Base-by-base conservation (phyloP, 805 yeast genomes). In the Suhomyces xylopsoci region DNA sequence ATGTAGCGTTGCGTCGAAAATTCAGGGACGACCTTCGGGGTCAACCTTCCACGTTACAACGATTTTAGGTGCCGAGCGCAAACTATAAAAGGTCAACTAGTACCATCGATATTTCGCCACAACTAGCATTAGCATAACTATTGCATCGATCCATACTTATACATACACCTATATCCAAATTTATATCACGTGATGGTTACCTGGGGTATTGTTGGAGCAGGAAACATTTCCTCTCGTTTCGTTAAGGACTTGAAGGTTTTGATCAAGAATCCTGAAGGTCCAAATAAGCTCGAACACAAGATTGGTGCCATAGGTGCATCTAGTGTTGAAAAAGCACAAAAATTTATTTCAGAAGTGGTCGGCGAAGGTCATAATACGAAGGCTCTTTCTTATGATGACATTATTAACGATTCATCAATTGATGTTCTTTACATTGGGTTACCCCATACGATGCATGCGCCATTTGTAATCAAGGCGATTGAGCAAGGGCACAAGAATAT, bases 381-480 rank as follows among this genome's bases (percentile, higher is more conserved):
- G 42, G 64, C 54, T 28, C 67, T 42, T 63, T 58, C 7, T 64
- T 81, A 82, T 58, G 73, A 73, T 15, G 79, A 78, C 1, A 69
- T 81, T 41, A 79, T 71, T 54, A 52, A 54, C n/a, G 73, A 79
- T 55, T 60, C 69, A 2, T 66, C 73, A 3, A 71, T 81, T 40
- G 79, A 81, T 50, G 68, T 76, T n/a, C 71, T 82, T 40, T 82
- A 82, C 58, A 67, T 82, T 38, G 85, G 83, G 2, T 71, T 82
- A 8, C 85, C 85, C 3, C 85, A 82, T 66, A 66, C 73, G 14
- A 67, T 73, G 58, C 86, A 82, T 62, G 71, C 75, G 49, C 78
- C 76, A 43, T 78, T 75, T 53, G 76, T 76, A 7, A 61, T 73
- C 49, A 56, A 63, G 45, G 79, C 82, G 7, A 65, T 81, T 50